phyloP scores from a whole-genome alignment of 78 protist genomes.

The Guillardia theta region DNA sequence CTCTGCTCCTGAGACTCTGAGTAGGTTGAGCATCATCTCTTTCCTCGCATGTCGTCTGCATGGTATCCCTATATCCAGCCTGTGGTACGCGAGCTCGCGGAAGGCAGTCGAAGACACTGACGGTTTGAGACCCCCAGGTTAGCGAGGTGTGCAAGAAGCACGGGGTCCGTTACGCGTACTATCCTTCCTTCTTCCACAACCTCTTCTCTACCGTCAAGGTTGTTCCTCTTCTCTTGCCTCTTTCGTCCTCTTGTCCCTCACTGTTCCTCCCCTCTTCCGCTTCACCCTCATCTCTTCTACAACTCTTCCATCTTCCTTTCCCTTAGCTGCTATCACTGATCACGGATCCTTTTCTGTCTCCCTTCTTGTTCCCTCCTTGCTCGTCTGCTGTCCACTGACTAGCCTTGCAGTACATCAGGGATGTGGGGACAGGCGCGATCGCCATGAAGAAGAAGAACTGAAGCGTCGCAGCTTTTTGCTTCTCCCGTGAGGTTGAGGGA shows the following conservation, averaged over 20 bases:
- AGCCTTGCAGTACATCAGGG: neutral
- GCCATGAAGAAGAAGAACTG: neutral
- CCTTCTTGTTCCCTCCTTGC: no score
- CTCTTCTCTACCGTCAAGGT: neutral
- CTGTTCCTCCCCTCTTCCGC: neutral
- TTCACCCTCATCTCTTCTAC: neutral
- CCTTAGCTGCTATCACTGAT: no score
- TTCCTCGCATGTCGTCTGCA: constrained; percentile 36
- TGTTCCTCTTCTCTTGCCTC: neutral
- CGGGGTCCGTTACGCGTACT: constrained; percentile 41
- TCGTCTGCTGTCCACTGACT: no score
- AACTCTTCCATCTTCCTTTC: neutral
- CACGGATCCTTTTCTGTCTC: no score
- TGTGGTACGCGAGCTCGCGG: neutral
- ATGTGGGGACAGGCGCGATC: neutral
- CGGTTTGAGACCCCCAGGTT: neutral
- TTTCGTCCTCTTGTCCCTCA: neutral
- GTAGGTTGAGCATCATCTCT: constrained; percentile 44
- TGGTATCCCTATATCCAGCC: constrained; percentile 34
- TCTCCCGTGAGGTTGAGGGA: no score
- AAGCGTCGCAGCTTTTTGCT: no score
- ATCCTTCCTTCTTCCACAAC: neutral
- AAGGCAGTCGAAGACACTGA: neutral
- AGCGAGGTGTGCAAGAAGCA: constrained; percentile 1
- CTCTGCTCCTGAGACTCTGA: neutral